phyloP scores from a whole-genome alignment of 1,284 basidiomycete species.

The Tilletia indica region DNA sequence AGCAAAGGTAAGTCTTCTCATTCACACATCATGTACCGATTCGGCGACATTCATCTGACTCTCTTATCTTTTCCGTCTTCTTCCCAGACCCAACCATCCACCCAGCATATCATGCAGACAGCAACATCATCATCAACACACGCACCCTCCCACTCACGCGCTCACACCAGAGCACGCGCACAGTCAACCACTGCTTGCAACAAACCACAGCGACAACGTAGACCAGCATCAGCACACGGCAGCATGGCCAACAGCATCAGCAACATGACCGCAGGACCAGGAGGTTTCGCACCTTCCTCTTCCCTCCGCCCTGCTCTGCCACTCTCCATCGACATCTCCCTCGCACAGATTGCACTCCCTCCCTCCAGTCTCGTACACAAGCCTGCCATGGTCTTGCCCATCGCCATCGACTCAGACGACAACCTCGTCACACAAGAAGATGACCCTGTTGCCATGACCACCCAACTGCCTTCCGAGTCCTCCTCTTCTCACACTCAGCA shows the following conservation, averaged over 20 bases:
- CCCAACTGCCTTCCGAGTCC: too few species aligned
- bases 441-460: too few species aligned
- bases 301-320: conserved; percentile 32
- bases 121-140: too few species aligned
- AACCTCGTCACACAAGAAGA: too few species aligned
- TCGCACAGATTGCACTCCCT: conserved; percentile 31
- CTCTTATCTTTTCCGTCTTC: too few species aligned
- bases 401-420: conserved; percentile 5
- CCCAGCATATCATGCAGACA: too few species aligned
- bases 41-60: too few species aligned
- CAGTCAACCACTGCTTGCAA: neutral
- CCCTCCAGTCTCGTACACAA: conserved; percentile 24
- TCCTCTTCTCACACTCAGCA: too few species aligned
- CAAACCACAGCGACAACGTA: neutral
- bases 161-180: neutral
- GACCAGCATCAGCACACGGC: neutral
- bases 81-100: too few species aligned
- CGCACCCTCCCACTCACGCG: too few species aligned
- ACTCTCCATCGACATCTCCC: conserved; percentile 37
- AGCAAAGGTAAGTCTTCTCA: too few species aligned
- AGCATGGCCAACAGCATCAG: neutral
- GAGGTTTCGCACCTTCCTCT: conserved; percentile 18
- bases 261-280: neutral
- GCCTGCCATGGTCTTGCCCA: conserved; percentile 14
- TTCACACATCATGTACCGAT: too few species aligned